Percentiles rank a stretch among this genome's conserved stretches.
Conservation (phyloP, 495 filamentous ascomycete species). For the Aspergillus bertholletiae region DNA sequence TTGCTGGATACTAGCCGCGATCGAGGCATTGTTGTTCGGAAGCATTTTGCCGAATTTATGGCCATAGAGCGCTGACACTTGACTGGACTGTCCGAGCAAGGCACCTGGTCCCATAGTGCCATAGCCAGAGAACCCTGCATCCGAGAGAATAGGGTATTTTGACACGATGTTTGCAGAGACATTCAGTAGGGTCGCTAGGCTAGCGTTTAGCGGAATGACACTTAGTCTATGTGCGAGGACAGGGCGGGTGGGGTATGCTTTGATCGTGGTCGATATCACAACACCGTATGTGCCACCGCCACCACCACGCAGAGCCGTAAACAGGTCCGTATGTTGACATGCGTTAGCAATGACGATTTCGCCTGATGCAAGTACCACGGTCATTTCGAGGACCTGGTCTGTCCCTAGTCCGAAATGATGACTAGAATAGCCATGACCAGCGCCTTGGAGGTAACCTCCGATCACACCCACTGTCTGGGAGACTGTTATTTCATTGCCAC, state of each 20-base stretch:
- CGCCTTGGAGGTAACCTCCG: conserved; percentile 10
- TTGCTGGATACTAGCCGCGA: conserved; percentile 5
- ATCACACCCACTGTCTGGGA: no score
- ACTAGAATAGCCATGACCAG: conserved; percentile 17
- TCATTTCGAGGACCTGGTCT: conserved; percentile 32
- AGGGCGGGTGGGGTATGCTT: conserved; percentile 24
- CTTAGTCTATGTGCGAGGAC: conserved; percentile 6
- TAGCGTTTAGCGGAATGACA: neutral
- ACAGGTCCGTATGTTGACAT: conserved; percentile 51
- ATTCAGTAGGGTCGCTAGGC: neutral
- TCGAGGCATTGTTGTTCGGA: conserved; percentile 17
- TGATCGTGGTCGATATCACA: conserved; percentile 39
- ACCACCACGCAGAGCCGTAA: conserved; percentile 45
- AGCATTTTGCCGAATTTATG: conserved; percentile 23
- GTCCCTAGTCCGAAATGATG: conserved; percentile 23
- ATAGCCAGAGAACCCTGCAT: conserved; percentile 23
- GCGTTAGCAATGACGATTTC: conserved; percentile 40
- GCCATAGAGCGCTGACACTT: conserved; percentile 4
- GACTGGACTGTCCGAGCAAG: neutral
- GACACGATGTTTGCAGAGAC: conserved; percentile 3
- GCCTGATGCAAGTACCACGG: conserved; percentile 50
- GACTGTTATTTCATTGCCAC: no score
- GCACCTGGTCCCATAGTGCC: conserved; percentile 12
- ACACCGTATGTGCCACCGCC: conserved; percentile 47
- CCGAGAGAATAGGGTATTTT: conserved; percentile 6